Evolutionary conservation across 768 basidiomycete genomes (phyloP), one percentile per base, ranked within the genome.

Genomic region (Serendipita sp.): DNA sequence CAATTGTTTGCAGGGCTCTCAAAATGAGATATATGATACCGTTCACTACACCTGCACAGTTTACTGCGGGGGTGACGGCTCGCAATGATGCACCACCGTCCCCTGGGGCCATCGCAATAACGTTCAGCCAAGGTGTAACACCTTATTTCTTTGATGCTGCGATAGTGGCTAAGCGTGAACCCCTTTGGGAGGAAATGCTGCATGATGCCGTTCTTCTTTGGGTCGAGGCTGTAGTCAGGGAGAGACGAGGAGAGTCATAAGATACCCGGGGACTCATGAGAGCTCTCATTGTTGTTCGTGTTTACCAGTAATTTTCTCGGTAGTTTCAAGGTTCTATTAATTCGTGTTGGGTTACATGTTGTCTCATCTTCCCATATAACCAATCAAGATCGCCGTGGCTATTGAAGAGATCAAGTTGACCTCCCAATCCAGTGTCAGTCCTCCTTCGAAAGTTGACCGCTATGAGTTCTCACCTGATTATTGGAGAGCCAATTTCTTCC

Each of bases 121-220:
- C 32, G 3, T 15, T 63, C 34, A 7, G 37, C 3, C 15, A 44
- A 11, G 16, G 35, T 4, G 45, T 48, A 37, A 28, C 63, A 18
- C 45, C 58, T 16, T n/a, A 24, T 35, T 64, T 78, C 3, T 93
- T 95, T 67, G 89, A 93, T 70, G 83, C 88, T 0, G 80, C 81
- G 51, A 72, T 83, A 2, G 81, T 93, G 2, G 92, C 90, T 34
- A 78, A 82, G 65, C 82, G 78, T 65, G 90, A 87, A 10, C 78
- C 80, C 0, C 89, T 87, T 0, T 95, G 92, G 92, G 85, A 90
- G 65, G 75, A 76, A 30, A 89, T 92, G 86, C 77, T 95, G 3
- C 83, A 87, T 71, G 69, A 69, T 24, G 78, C 82, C 0, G 74
- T 92, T 10, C 54, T 81, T 46, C 75, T 78, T 41, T 94, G 92